These are phyloP conservation scores for Sanghuangporus baumii DNA, from an alignment of 1,284 basidiomycete species.

Conservation along the genomic window DNA sequence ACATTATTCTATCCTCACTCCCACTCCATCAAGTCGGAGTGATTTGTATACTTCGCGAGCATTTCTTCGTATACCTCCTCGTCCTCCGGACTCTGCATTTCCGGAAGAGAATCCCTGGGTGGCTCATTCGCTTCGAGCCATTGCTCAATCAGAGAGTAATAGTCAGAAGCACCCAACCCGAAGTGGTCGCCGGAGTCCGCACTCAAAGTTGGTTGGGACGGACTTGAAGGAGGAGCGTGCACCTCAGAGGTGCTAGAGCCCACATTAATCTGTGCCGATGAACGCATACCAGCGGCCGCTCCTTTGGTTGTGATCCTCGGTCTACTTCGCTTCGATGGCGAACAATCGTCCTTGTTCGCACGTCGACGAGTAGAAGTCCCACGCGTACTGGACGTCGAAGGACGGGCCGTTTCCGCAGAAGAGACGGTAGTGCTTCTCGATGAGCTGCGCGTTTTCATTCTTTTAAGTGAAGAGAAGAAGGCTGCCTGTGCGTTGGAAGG, in stretches of 20 bases:
- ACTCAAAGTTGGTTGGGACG: no score
- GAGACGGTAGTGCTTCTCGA: no score
- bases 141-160: no score
- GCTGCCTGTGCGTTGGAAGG: constrained; percentile 7
- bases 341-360: not conserved
- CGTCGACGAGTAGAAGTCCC: not conserved
- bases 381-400: not conserved
- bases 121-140: no score
- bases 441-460: not conserved
- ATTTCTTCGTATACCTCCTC: constrained; percentile 3
- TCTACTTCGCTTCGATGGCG: not conserved
- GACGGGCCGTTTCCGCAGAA: not conserved
- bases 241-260: no score
- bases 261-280: no score
- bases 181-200: no score
- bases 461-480: not conserved
- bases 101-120: not conserved
- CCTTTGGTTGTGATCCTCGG: not conserved
- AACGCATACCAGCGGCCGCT: not conserved
- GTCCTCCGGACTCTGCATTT: not conserved
- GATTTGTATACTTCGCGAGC: not conserved
- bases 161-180: no score
- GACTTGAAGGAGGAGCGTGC: no score
- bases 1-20: not conserved
- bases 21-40: not conserved